Base-by-base conservation (phyloP, 2,329 filamentous ascomycete genomes). In the Fusarium mangiferae region DNA sequence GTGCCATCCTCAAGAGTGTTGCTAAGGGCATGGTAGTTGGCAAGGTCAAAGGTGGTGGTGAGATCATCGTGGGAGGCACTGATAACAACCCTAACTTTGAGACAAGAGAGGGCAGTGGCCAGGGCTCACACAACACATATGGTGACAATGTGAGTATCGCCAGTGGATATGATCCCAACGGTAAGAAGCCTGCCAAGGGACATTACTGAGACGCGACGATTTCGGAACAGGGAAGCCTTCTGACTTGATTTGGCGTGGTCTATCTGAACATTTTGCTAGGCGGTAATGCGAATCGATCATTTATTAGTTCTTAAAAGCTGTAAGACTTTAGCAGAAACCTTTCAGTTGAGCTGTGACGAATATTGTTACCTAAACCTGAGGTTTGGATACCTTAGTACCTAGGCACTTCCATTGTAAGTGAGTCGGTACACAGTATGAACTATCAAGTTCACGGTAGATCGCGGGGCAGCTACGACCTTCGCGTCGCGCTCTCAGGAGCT, bases 21-120 rank as follows among this genome's bases (percentile, higher is more conserved):
- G 96, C 95, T 26, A 98, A 97, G 85, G 95, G 96, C 45, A 98
- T 99, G 96, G 92, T 97, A 1, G 91, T 97, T 10, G 94, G 94
- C 41, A 91, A 91, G 74, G 93, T 96, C 55, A 89, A 90, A 66
- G 92, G 91, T 42, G 93, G 92, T 9, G 90, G 93, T 5, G 89
- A 94, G 75, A 87, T 94, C 26, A 88, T 96, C 55, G 91, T 95
- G 26, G 93, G 93, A 3, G 92, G 91, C 26, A 90, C 90, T 52
- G 89, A 86, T 20, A 61, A 57, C 28, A 77, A 70, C 28, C 51
- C 77, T 6, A 70, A 77, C 6, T 68, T 77, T 11, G 65, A 74
- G 17, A 68, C 79, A 48, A 64, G 62, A 66, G 33, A 80, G 73
- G 76, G 72, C 6, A 75, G 71, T n/a, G 64, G 73, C 3, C 74